phyloP scores from a whole-genome alignment of 805 yeast genomes.

The Starmerella ratchasimensis region DNA sequence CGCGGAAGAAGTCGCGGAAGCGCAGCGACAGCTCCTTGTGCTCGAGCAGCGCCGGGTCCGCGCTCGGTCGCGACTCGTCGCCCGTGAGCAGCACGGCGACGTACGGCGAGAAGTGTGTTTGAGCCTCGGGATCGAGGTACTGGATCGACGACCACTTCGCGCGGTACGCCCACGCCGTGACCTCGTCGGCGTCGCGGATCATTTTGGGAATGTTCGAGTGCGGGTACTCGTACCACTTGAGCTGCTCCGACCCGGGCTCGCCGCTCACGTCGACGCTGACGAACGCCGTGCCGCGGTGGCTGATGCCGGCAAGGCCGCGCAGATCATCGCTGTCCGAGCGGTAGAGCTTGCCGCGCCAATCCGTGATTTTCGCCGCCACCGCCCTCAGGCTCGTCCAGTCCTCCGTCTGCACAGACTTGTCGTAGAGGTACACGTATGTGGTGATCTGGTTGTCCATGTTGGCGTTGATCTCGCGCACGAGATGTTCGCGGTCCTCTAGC shows the following conservation, averaged over 20 bases:
- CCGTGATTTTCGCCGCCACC: constrained; percentile 20
- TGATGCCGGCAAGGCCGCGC: constrained; percentile 14
- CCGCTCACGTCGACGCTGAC: constrained; percentile 11
- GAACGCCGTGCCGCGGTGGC: constrained; percentile 16
- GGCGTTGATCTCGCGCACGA: constrained; percentile 19
- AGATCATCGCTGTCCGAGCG: constrained; percentile 13
- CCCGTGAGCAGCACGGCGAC: constrained; percentile 9
- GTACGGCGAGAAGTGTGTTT: constrained; percentile 10
- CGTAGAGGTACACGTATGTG: constrained; percentile 30
- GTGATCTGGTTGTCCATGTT: constrained; percentile 20
- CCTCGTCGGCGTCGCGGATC: constrained; percentile 14
- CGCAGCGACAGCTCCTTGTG: constrained; percentile 9
- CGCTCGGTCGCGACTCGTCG: neutral
- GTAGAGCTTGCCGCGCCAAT: constrained; percentile 14
- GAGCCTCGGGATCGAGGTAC: constrained; percentile 8
- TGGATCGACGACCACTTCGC: constrained; percentile 11
- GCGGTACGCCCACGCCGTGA: constrained; percentile 15
- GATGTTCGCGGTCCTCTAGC: constrained; percentile 19
- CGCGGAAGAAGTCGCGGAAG: constrained; percentile 11
- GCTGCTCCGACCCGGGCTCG: constrained; percentile 2
- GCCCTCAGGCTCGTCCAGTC: constrained; percentile 29
- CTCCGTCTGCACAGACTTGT: constrained; percentile 27
- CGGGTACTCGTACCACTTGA: constrained; percentile 14
- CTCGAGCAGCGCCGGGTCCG: neutral
- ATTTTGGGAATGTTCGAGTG: constrained; percentile 15